phyloP scores from a whole-genome alignment of 31 red algal genomes.

The Odonthalia washingtoniensis region DNA sequence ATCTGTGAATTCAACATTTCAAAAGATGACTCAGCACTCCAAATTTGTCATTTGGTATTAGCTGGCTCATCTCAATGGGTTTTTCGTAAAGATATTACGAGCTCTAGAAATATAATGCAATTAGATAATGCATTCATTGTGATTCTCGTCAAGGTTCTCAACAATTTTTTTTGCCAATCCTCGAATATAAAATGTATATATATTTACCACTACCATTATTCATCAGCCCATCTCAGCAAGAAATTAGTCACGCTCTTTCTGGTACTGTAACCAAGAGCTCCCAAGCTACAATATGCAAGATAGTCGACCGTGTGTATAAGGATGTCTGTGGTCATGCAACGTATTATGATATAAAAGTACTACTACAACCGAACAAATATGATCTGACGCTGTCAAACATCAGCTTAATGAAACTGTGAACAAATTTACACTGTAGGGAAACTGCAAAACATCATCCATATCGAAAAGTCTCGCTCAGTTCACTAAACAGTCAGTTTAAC shows the following conservation, averaged over 20 bases:
- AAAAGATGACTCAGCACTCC: too few relatives aligned
- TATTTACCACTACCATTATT: too few relatives aligned
- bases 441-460: constrained; percentile 1
- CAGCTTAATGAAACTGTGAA: constrained; percentile 8
- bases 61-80: constrained; percentile 50
- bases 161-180: too few relatives aligned
- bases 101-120: constrained; percentile 31
- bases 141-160: too few relatives aligned
- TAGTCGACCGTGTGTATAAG: constrained; percentile 33
- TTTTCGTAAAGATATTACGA: constrained; percentile 32
- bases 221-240: too few relatives aligned
- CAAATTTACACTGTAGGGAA: not conserved
- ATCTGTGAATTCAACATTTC: too few relatives aligned
- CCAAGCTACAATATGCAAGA: too few relatives aligned
- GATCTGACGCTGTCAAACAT: constrained; percentile 31
- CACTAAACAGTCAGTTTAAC: constrained; percentile 13
- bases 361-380: constrained; percentile 40
- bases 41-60: too few relatives aligned
- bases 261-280: too few relatives aligned
- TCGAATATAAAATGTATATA: too few relatives aligned
- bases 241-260: too few relatives aligned
- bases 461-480: constrained; percentile 6
- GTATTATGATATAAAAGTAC: constrained; percentile 28
- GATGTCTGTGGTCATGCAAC: constrained; percentile 52
- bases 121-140: too few relatives aligned